Percentiles rank a stretch among this genome's conserved stretches.
phyloP scores from a whole-genome alignment of 1,139 yeast genomes.

The Candida neerlandica region DNA sequence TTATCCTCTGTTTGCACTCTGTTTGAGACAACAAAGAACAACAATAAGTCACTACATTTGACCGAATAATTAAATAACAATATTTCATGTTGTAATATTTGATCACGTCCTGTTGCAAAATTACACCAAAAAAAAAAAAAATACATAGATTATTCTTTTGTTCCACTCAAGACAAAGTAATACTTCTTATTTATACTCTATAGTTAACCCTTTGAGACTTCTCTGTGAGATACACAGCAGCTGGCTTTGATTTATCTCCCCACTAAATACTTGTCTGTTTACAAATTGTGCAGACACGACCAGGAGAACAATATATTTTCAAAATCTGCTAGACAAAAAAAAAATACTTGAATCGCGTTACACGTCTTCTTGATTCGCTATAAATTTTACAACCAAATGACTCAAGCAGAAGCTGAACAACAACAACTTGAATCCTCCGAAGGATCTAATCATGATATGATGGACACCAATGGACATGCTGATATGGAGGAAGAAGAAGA shows the following conservation, averaged over 20 bases:
- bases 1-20: too few relatives aligned
- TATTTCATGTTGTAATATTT: too few relatives aligned
- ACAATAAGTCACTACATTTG: too few relatives aligned
- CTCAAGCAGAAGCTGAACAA: conserved; percentile 13
- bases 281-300: conserved; percentile 4
- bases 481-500: conserved; percentile 26
- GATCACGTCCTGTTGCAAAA: too few relatives aligned
- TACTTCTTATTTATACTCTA: too few relatives aligned
- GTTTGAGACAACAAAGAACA: too few relatives aligned
- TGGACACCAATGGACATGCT: conserved; percentile 1
- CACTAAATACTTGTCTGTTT: background rate
- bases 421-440: conserved; percentile 4
- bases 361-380: background rate
- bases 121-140: too few relatives aligned
- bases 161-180: too few relatives aligned
- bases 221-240: too few relatives aligned
- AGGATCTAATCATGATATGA: background rate
- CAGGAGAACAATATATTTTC: background rate
- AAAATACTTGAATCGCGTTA: conserved; percentile 4
- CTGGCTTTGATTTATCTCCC: background rate
- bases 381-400: conserved; percentile 9
- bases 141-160: too few relatives aligned
- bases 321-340: background rate
- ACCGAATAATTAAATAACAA: too few relatives aligned
- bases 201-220: too few relatives aligned